Evolutionary conservation across 2,329 filamentous ascomycete species (phyloP).

Genomic region (Colletotrichum sp.): DNA sequence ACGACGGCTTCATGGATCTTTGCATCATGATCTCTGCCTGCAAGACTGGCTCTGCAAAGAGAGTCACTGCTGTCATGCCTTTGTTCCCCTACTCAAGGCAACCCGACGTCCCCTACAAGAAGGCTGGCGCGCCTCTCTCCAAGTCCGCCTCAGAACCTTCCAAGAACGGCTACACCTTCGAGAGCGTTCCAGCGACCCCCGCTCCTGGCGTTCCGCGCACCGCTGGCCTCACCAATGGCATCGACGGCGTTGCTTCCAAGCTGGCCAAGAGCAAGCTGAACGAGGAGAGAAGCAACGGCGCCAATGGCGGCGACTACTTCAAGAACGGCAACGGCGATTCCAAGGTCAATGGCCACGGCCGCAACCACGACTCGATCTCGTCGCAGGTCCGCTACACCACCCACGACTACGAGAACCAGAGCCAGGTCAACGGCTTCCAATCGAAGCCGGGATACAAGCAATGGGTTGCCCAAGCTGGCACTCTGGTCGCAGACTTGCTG

Average conservation of each 20-base stretch:
- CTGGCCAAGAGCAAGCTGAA: constrained; percentile 71
- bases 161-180: constrained; percentile 80
- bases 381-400: constrained; percentile 59
- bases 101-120: constrained; percentile 96
- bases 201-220: constrained; percentile 73
- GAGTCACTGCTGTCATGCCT: constrained; percentile 86
- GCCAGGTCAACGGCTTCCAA: constrained; percentile 64
- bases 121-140: constrained; percentile 85
- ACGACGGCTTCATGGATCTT: constrained; percentile 95
- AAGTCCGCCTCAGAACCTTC: constrained; percentile 64
- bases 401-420: constrained; percentile 63
- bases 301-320: constrained; percentile 29
- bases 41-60: constrained; percentile 89
- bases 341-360: constrained; percentile 37
- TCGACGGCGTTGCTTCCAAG: constrained; percentile 73
- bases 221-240: constrained; percentile 68
- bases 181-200: constrained; percentile 89
- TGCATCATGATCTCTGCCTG: constrained; percentile 99
- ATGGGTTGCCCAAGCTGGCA: constrained; percentile 98
- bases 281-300: constrained; percentile 40
- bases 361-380: constrained; percentile 41
- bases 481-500: constrained; percentile 89
- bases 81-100: constrained; percentile 97
- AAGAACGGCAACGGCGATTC: constrained; percentile 33
- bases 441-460: constrained; percentile 95